Base-by-base conservation (phyloP, 192 early-diverging fungal genomes). In the Coemansia sp. region DNA sequence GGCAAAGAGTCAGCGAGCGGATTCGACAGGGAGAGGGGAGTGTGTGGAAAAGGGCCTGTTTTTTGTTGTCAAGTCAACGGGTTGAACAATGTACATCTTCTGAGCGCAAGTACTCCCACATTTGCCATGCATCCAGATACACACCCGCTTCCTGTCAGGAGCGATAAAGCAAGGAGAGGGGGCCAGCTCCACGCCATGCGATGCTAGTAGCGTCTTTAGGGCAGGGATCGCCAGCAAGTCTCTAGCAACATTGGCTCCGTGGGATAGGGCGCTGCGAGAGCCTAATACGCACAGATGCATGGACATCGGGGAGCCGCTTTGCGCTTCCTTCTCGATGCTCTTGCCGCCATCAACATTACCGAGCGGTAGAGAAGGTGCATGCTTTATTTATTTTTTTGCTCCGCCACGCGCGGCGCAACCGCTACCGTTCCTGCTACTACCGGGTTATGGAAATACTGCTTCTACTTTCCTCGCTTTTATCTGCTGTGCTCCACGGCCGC, bases 401-500 rank as follows among this genome's bases (percentile, higher is more conserved):
- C 52, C 52, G 52, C 52, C 52, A 54, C 52, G 52, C 52, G 52
- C 52, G 52, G 52, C 52, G 52, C 23, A 31, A 54, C 52, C 15
- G 20, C 33, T 54, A 54, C n/a, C 52, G 52, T 29, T 33, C 14
- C 17, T 54, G 28, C 52, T 54, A 54, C 52, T 54, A 25, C 29
- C 52, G 8, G 30, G 30, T 11, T 11, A 54, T 31, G 52, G 28
- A 30, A 31, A 30, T 31, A 54, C 52, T 31, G 30, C 29, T 10
- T 54, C 30, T 29, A 33, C 52, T 54, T 30, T 29, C 14, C 33
- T 33, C n/a, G n/a, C 28, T 36, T 36, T 11, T 36, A 11, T 36
- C 4, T 11, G 2, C 52, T 54, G 27, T 1, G 3, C n/a, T 30
- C 29, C n/a, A 15, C 52, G 52, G 30, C 30, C 27, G 19, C 52